These are phyloP conservation scores for Eremothecium coryli DNA, from an alignment of 1,139 yeast genomes.

Conservation along the genomic window DNA sequence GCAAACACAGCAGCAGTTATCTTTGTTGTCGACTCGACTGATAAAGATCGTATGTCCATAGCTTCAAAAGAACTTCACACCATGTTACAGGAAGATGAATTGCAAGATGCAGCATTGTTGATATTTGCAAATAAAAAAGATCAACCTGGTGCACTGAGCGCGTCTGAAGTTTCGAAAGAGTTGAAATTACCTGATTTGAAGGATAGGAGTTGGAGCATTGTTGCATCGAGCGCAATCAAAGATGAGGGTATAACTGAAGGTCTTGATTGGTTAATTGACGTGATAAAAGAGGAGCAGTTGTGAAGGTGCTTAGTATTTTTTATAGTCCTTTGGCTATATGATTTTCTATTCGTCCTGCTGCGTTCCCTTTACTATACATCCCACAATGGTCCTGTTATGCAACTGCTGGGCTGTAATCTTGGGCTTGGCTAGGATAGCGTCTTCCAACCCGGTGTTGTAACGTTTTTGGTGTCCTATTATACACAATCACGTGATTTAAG, in stretches of 20 bases:
- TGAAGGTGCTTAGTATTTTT: no score
- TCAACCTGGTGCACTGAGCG: conserved; percentile 89
- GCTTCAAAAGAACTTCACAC: conserved; percentile 83
- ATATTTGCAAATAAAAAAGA: conserved; percentile 98
- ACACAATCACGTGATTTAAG: no score
- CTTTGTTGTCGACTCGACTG: conserved; percentile 95
- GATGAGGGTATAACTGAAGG: conserved; percentile 97
- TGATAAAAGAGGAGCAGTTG: conserved; percentile 83
- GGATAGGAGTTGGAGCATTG: conserved; percentile 97
- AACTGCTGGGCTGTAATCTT: no score
- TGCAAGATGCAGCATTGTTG: conserved; percentile 77
- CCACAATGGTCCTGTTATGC: no score
- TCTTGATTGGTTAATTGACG: conserved; percentile 94
- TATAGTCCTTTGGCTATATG: no score
- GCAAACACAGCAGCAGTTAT: conserved; percentile 93
- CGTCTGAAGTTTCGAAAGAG: conserved; percentile 89
- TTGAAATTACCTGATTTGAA: conserved; percentile 77
- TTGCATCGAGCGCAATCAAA: conserved; percentile 89
- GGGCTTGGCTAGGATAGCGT: no score
- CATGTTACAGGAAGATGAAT: conserved; percentile 90
- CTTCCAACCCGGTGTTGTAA: no score
- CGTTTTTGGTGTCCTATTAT: no score
- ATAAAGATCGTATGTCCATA: conserved; percentile 81
- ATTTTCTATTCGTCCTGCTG: no score
- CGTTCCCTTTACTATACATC: no score